Evolutionary conservation across 352 stramenopile genomes (phyloP), one percentile per base, ranked within the genome.

Genomic region (Globisporangium apiculatum): DNA sequence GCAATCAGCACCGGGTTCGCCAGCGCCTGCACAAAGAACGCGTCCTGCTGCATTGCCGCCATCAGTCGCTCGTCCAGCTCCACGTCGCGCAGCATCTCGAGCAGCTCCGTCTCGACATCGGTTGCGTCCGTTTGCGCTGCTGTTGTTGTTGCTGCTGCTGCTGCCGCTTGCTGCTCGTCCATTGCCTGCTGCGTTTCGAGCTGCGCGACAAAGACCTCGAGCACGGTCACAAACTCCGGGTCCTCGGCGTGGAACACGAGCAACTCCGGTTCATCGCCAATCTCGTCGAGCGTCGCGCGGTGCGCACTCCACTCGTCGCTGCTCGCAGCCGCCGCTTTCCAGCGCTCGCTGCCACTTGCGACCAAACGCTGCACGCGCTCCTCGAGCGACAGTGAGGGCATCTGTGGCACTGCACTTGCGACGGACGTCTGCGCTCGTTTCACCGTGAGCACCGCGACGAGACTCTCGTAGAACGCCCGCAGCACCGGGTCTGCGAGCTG

Each of bases 221-320:
- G 51, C 2, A 31, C 45, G 5, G 31, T 49, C n/a, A 71, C 61
- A 50, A 87, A 86, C 24, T 41, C 66, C 14, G 60, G 55, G 45
- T 86, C 68, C 52, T 89, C 79, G 8, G 72, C 53, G 60, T 89
- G 79, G 46, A 89, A 89, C 40, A 89, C 57, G 38, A 89, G 52
- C 63, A 89, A 46, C 54, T 87, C 79, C 0, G 79, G 79, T 55
- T 82, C 76, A n/a, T 87, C 79, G 15, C 72, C 73, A 57, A 89
- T 71, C 54, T 87, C 79, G 15, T 84, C 65, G 36, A 89, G 66
- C 9, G 60, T 72, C 35, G 76, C 68, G 7, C 57, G 62, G 35
- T 75, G 58, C 1, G 56, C 52, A 35, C 43, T 50, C 79, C 76
- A 87, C 15, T 51, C 36, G 38, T 66, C 64, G 7, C 62, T 59